These are phyloP conservation scores for Austropuccinia psidii DNA, from an alignment of 1,284 basidiomycete genomes.

Conservation along the genomic window DNA sequence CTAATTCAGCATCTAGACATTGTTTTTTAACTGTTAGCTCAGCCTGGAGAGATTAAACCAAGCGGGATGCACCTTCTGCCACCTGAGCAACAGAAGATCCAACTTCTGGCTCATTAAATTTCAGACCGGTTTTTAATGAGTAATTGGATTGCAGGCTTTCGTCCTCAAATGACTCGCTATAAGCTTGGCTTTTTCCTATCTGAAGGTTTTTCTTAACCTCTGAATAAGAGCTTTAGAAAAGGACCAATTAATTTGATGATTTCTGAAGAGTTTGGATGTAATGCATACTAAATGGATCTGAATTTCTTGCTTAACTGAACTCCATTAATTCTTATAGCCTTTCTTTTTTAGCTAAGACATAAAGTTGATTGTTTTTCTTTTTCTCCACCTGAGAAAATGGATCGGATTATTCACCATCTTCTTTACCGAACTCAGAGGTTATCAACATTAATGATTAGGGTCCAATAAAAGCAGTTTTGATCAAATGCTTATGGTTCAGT, in stretches of 20 bases:
- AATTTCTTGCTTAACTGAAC: conserved; percentile 27
- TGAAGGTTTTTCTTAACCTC: conserved; percentile 67
- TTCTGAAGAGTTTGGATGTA: background rate
- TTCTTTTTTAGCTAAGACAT: conserved; percentile 65
- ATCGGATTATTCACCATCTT: conserved; percentile 58
- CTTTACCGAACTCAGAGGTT: conserved; percentile 67
- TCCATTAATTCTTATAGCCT: conserved; percentile 66
- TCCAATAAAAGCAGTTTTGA: too few relatives aligned
- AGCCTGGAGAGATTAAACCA: background rate
- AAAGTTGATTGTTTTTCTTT: conserved; percentile 65
- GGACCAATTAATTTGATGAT: conserved; percentile 55
- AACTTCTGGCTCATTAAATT: conserved; percentile 16
- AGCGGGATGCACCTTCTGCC: background rate
- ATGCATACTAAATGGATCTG: conserved; percentile 27
- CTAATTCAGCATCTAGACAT: conserved; percentile 13
- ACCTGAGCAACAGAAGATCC: background rate
- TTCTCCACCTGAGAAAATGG: conserved; percentile 83
- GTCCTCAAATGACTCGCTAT: conserved; percentile 14
- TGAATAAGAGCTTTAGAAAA: conserved; percentile 76
- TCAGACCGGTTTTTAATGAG: conserved; percentile 9
- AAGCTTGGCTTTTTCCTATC: conserved; percentile 60
- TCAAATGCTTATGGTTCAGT: conserved; percentile 69
- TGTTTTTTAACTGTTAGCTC: background rate
- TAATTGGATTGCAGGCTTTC: conserved; percentile 18
- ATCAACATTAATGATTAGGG: too few relatives aligned